Evolutionary conservation across 2,329 filamentous ascomycete genomes (phyloP), one percentile per base, ranked within the genome.

Genomic region (Aspergillus texensis): DNA sequence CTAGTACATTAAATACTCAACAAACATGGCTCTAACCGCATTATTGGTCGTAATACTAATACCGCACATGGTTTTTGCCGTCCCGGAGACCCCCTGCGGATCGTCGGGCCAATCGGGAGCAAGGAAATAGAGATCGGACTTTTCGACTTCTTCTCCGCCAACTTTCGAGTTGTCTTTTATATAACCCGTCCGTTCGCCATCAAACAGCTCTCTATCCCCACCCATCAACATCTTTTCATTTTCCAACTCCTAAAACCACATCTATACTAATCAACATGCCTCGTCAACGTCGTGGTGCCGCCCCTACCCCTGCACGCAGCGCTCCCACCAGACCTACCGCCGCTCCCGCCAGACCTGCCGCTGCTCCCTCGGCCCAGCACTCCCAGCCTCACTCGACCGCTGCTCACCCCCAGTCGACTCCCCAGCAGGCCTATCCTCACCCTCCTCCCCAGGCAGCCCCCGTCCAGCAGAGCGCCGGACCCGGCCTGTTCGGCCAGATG

Each of bases 401-500:
- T 72, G 79, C 83, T 43, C 77, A 79, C 62, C 82, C 81, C 28
- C 78, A 79, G 41, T 72, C 80, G 59, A 78, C 84, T 54, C 78
- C 80, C 60, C 78, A 84, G 65, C 80, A 84, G 56, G 79, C 83
- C 61, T 86, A 87, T 61, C 79, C 83, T 60, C 78, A 79, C 62
- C 75, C 68, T 65, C 34, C 66, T 65, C 34, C 66, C 12, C 58
- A 70, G 50, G 58, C 81, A 76, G 67, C 73, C 77, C 65, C 81
- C 73, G 76, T 76, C 57, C 79, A 81, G 65, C 82, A 80, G 69
- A 81, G 83, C 60, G 85, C 90, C 69, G 92, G 93, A 32, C 89
- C 93, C 6, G 94, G 95, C 68, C 85, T 99, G 12, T 93, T 99
- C 72, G 94, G 93, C 64, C 93, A 98, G 85, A 97, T 99, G 91